Evolutionary conservation across 495 filamentous ascomycete genomes (phyloP), one percentile per base, ranked within the genome.

Genomic region (Hypoxylon fragiforme): DNA sequence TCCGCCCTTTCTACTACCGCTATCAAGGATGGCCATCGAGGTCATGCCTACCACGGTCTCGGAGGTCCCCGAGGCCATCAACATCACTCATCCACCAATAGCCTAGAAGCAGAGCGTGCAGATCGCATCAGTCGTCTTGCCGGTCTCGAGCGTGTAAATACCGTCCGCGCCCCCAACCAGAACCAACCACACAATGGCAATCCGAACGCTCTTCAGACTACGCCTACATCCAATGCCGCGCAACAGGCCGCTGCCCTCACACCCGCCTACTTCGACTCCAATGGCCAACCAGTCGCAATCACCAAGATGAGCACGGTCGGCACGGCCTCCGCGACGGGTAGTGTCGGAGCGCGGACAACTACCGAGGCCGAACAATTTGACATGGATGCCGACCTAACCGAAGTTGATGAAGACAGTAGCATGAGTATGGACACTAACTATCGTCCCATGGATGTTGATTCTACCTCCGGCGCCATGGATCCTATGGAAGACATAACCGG

Each of bases 41-140:
- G 91, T 63, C 82, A 89, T 51, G 67, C 73, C 18, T 75, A 75
- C 48, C 76, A 77, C 14, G 69, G 77, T 42, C 40, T 57, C 47
- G 66, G 66, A 47, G 70, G 74, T 40, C 70, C 75, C 54, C 80
- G 81, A 44, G 73, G 75, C 41, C 83, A 83, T 50, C 72, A 73
- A 5, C 85, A 88, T 65, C 77, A 74, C 18, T 74, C 79, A 5
- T 88, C 85, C 5, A 79, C 79, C 31, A 88, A 80, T 42, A 87
- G 84, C 50, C 82, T 91, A 19, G 91, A 94, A 55, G 90, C 90
- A 45, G 91, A 96, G 70, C 90, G 91, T 60, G 91, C 90, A 42
- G 91, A 95, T 71, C 90, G 91, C 60, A 95, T 96, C 65, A 94
- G 90, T 28, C 89, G 91, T 19, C 83, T 96, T 12, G 87, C 91